phyloP scores from a whole-genome alignment of 768 basidiomycete species.

The Tremella fuciformis region DNA sequence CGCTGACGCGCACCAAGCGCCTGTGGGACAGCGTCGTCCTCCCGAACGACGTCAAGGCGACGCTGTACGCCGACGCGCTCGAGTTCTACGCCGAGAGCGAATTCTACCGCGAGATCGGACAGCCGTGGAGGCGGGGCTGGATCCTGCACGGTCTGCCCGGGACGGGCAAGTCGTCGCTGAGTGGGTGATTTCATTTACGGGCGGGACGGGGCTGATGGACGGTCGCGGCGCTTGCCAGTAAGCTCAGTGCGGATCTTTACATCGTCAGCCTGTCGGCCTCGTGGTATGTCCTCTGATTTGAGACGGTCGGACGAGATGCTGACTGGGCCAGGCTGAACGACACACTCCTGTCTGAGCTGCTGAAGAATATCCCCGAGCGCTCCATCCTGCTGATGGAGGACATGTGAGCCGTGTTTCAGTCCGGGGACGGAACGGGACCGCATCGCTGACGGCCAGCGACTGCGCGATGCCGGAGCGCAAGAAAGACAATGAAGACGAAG shows the following conservation, averaged over 20 bases:
- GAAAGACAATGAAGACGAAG: background rate
- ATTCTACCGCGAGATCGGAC: constrained; percentile 21
- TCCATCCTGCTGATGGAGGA: constrained; percentile 19
- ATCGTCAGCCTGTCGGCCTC: constrained; percentile 31
- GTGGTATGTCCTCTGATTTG: constrained; percentile 2
- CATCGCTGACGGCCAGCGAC: background rate
- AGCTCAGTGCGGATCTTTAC: constrained; percentile 22
- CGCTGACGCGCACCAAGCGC: no score
- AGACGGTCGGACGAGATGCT: background rate
- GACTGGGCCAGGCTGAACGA: constrained; percentile 14
- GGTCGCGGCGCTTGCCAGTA: constrained; percentile 23
- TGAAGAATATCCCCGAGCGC: background rate
- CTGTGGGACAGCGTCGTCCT: constrained; percentile 19
- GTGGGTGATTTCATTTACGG: constrained; percentile 14
- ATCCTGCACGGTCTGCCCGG: constrained; percentile 28
- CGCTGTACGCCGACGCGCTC: constrained; percentile 13
- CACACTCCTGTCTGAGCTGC: background rate
- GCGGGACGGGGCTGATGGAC: background rate
- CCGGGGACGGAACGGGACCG: background rate
- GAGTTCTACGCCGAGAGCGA: constrained; percentile 19
- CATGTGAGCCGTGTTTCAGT: constrained; percentile 8
- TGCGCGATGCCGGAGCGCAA: constrained; percentile 7
- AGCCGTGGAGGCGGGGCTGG: constrained; percentile 25
- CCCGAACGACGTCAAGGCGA: constrained; percentile 18
- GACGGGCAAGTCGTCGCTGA: constrained; percentile 27